These are phyloP conservation scores for Saccharomycopsis javanensis DNA, from an alignment of 805 yeast genomes.

Conservation along the genomic window DNA sequence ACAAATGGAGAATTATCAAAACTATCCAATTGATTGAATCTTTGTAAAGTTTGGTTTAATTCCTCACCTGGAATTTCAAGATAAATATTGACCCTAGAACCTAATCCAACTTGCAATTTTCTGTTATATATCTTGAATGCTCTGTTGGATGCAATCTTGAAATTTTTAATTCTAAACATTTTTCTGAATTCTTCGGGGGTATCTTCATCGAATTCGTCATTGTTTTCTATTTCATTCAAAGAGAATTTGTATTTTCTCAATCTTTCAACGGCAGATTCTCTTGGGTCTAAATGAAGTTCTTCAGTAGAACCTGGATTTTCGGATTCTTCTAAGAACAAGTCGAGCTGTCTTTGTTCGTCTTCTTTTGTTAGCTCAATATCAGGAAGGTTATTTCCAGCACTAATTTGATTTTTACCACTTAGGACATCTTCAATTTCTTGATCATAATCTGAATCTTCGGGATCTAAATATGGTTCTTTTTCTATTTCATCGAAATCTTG, in stretches of 20 bases:
- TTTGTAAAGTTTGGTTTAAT: neutral
- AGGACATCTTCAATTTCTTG: slow-evolving; percentile 39
- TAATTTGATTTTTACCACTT: slow-evolving; percentile 32
- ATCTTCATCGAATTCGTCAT: slow-evolving; percentile 67
- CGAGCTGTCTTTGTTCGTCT: slow-evolving; percentile 73
- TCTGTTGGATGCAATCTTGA: slow-evolving; percentile 63
- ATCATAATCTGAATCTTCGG: slow-evolving; percentile 31
- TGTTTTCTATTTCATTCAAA: slow-evolving; percentile 68
- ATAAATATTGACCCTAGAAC: slow-evolving; percentile 51
- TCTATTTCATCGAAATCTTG: slow-evolving; percentile 38
- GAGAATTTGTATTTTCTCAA: slow-evolving; percentile 71
- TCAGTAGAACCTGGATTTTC: slow-evolving; percentile 82
- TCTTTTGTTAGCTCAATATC: slow-evolving; percentile 59
- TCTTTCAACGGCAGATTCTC: slow-evolving; percentile 64
- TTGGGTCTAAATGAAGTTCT: slow-evolving; percentile 78
- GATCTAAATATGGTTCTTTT: slow-evolving; percentile 32
- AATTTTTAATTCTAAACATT: slow-evolving; percentile 65
- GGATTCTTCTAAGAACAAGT: slow-evolving; percentile 46
- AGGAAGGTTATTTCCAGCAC: slow-evolving; percentile 34
- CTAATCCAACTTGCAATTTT: slow-evolving; percentile 54
- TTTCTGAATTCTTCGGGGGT: slow-evolving; percentile 56
- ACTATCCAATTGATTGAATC: slow-evolving; percentile 33
- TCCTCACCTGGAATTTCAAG: slow-evolving; percentile 47
- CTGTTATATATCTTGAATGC: slow-evolving; percentile 26
- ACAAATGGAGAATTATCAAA: slow-evolving; percentile 43